Evolutionary conservation across 768 basidiomycete genomes (phyloP).

Genomic region (Trametes cingulata): DNA sequence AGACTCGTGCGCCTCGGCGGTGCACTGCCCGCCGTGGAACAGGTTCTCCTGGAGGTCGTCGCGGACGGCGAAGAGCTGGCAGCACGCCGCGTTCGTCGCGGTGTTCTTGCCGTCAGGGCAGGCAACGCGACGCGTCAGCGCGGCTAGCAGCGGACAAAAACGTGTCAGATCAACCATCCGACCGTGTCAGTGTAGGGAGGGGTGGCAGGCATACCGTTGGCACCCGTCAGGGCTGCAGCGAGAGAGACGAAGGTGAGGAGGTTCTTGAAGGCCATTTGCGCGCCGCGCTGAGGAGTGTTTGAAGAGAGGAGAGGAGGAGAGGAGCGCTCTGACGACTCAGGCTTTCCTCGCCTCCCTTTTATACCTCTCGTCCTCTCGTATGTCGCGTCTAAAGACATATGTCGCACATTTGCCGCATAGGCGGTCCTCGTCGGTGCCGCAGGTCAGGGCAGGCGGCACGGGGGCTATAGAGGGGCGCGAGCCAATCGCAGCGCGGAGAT

Average conservation of each 20-base stretch:
- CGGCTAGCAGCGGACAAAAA: conserved; percentile 20
- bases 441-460: no score
- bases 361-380: conserved; percentile 1
- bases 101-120: conserved; percentile 34
- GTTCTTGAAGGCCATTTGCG: conserved; percentile 26
- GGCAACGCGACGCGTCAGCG: conserved; percentile 24
- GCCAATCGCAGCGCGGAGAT: no score
- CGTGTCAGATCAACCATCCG: neutral
- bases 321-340: conserved; percentile 1
- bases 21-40: conserved; percentile 33
- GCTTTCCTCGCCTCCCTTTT: neutral
- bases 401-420: no score
- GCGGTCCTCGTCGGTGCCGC: neutral
- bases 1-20: conserved; percentile 33
- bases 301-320: neutral
- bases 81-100: conserved; percentile 33
- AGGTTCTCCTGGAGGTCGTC: conserved; percentile 32
- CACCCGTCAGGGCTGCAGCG: conserved; percentile 15
- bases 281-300: neutral
- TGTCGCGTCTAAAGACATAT: no score
- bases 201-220: conserved; percentile 10
- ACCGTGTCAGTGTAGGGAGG: no score
- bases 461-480: no score
- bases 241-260: conserved; percentile 17
- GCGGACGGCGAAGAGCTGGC: conserved; percentile 31